Conservation (phyloP, 108 stramenopile genomes). For the Skeletonema marinoi region DNA sequence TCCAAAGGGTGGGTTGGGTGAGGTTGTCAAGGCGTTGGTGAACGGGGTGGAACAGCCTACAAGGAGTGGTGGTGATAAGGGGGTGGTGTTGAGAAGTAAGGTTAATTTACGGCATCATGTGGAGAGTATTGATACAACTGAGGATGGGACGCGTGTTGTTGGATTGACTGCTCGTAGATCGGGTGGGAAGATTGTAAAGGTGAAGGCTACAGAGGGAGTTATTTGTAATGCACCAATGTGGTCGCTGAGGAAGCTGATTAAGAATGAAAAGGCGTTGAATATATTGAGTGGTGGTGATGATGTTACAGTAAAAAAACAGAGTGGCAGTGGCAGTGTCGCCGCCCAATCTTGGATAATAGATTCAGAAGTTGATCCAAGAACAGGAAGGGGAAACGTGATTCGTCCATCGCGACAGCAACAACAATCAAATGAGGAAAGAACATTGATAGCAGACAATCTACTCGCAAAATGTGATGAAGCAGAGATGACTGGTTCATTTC, state of each 20-base stretch:
- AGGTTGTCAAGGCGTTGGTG: constrained; percentile 87
- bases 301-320: not conserved
- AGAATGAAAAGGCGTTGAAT: constrained; percentile 51
- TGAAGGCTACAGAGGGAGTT: constrained; percentile 70
- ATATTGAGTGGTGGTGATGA: constrained; percentile 42
- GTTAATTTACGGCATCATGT: constrained; percentile 71
- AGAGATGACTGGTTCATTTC: constrained; percentile 88
- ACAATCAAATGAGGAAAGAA: not conserved
- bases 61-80: not conserved
- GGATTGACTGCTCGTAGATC: constrained; percentile 61
- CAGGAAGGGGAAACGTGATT: constrained; percentile 34
- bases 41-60: constrained; percentile 81
- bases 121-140: constrained; percentile 63
- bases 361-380: constrained; percentile 40
- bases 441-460: constrained; percentile 17
- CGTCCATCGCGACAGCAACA: constrained; percentile 7
- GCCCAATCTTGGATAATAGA: constrained; percentile 23
- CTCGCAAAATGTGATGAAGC: constrained; percentile 61
- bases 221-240: constrained; percentile 88
- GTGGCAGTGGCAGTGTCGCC: not conserved
- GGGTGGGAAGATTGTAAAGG: constrained; percentile 52
- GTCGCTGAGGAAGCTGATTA: constrained; percentile 65
- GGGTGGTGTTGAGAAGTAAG: constrained; percentile 32
- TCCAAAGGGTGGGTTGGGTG: constrained; percentile 83
- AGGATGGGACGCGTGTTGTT: constrained; percentile 45